Evolutionary conservation across 116 monocot species (phyloP), one percentile per base, ranked within the genome.

Genomic region (Papilionanthe hybrid): DNA sequence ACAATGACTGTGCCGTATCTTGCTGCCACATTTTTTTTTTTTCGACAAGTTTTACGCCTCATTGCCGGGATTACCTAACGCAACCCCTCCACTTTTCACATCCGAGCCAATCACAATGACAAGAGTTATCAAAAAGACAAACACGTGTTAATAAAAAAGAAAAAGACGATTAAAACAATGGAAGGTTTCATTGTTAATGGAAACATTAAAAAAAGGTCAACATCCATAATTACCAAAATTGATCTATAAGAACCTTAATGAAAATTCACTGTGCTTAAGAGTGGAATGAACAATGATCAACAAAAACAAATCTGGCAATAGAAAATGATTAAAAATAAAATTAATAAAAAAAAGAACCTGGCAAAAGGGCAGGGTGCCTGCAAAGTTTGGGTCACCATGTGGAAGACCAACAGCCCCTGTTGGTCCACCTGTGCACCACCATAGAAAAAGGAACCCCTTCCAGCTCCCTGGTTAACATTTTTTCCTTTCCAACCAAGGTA

Each of bases 341-440:
- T 32, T 32, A 32, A 32, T 1, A 32, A 32, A 1, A 32, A 32
- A 32, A 32, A 32, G 2, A 32, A 99, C 99, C 95, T 85, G 99
- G 99, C 78, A 98, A 88, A 7, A 98, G 72, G 71, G 98, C 91
- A 78, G 92, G 63, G 93, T 88, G 23, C 81, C 92, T 81, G 93
- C 85, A 74, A 99, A 99, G 53, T 86, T 84, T 82, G 93, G 93
- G 78, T 94, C 93, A 43, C 92, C 91, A 79, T 85, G 92, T 49
- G 79, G 69, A 78, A 91, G 78, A 76, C 91, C 85, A 83, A 92
- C 86, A 47, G 88, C 67, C 60, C 95, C 93, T 86, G 88, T 79
- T 65, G 87, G 79, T 84, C 93, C 93, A 83, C 87, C 75, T 91
- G 98, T 77, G 88, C 79, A 58, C 93, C 91, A 83, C 81, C 83